phyloP scores from a whole-genome alignment of 2,329 filamentous ascomycete species.

The Colletotrichum somersetense region DNA sequence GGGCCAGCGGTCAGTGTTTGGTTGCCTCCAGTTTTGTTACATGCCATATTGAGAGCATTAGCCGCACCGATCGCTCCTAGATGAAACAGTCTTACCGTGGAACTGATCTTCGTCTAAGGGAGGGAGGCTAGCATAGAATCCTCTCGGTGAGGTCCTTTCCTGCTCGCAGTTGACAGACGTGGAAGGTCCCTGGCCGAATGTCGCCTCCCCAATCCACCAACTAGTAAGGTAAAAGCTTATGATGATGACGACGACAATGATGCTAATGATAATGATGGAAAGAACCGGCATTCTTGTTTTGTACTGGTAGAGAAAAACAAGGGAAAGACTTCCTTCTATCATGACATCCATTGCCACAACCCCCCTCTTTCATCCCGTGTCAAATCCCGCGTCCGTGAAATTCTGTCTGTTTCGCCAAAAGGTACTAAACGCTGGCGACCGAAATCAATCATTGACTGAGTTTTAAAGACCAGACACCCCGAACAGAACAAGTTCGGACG shows the following conservation, averaged over 20 bases:
- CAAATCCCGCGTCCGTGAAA: slow-evolving; percentile 12
- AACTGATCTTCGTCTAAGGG: slow-evolving; percentile 40
- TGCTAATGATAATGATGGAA: background rate
- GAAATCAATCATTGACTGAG: slow-evolving; percentile 10
- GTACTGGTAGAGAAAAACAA: background rate
- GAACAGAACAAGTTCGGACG: background rate
- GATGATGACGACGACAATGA: background rate
- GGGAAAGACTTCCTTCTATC: slow-evolving; percentile 1
- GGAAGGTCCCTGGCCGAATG: slow-evolving; percentile 34
- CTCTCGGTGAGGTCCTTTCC: slow-evolving; percentile 20
- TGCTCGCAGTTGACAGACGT: slow-evolving; percentile 32
- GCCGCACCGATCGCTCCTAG: slow-evolving; percentile 38
- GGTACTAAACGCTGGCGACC: background rate
- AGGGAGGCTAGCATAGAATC: slow-evolving; percentile 26
- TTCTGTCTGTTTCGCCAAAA: background rate
- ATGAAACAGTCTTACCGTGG: slow-evolving; percentile 41
- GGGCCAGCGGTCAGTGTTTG: slow-evolving; percentile 32
- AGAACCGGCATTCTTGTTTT: slow-evolving; percentile 20
- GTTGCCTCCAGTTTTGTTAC: slow-evolving; percentile 29
- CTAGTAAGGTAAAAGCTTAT: background rate
- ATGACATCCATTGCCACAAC: slow-evolving; percentile 20
- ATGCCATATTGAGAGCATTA: slow-evolving; percentile 38
- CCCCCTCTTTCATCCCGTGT: slow-evolving; percentile 26
- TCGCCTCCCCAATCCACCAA: slow-evolving; percentile 3
- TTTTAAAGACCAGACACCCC: slow-evolving; percentile 10